Conservation (phyloP, 371 early-diverging fungal genomes). For the Umbelopsis sp. region DNA sequence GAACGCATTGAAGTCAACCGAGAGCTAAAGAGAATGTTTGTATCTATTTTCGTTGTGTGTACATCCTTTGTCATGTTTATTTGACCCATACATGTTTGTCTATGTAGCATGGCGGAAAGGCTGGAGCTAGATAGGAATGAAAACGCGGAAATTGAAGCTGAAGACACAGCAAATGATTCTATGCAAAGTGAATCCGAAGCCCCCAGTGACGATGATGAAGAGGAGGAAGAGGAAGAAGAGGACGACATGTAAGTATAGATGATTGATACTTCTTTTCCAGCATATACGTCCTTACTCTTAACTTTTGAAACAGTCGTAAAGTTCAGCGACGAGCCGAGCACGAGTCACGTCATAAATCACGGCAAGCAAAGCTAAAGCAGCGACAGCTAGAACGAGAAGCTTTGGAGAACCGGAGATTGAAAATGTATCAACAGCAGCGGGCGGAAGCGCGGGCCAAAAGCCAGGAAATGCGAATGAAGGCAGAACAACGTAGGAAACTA, state of each 20-base stretch:
- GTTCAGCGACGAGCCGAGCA: slow-evolving; percentile 38
- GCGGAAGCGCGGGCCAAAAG: slow-evolving; percentile 51
- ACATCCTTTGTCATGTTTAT: background rate
- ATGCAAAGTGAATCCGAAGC: slow-evolving; percentile 19
- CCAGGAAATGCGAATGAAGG: slow-evolving; percentile 49
- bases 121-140: slow-evolving; percentile 35
- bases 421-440: slow-evolving; percentile 49
- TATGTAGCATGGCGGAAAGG: slow-evolving; percentile 37
- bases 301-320: slow-evolving; percentile 20
- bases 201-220: slow-evolving; percentile 27
- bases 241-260: slow-evolving; percentile 25
- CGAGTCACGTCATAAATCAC: slow-evolving; percentile 49
- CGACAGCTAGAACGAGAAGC: slow-evolving; percentile 57
- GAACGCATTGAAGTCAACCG: slow-evolving; percentile 70
- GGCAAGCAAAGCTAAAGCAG: slow-evolving; percentile 57
- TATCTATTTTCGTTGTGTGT: background rate
- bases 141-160: slow-evolving; percentile 2
- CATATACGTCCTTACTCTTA: background rate
- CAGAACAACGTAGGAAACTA: slow-evolving; percentile 49
- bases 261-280: background rate
- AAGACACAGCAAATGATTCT: slow-evolving; percentile 7
- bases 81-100: background rate
- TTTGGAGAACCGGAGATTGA: slow-evolving; percentile 45
- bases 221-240: slow-evolving; percentile 15
- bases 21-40: slow-evolving; percentile 57